phyloP scores from a whole-genome alignment of 768 basidiomycete genomes.

The Filobasidium wieringae region DNA sequence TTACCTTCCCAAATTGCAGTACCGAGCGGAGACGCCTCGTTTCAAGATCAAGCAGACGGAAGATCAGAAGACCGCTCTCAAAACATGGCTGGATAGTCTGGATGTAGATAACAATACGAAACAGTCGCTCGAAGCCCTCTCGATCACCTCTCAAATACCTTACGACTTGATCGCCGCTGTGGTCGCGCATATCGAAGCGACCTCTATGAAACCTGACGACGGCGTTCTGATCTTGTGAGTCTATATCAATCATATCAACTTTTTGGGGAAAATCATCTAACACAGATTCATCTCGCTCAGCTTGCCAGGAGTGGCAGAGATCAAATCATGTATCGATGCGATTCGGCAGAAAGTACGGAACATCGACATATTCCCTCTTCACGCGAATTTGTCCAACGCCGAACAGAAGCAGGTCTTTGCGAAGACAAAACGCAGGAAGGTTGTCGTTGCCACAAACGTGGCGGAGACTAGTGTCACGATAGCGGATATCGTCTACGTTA shows the following conservation, averaged over 20 bases:
- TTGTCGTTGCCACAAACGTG: constrained; percentile 82
- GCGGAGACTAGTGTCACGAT: constrained; percentile 76
- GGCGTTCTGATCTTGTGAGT: constrained; percentile 64
- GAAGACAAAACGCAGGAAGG: constrained; percentile 56
- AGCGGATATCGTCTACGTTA: constrained; percentile 72
- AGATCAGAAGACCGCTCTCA: constrained; percentile 45
- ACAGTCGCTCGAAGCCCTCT: constrained; percentile 52
- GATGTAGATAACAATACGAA: constrained; percentile 50
- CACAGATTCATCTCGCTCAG: background rate
- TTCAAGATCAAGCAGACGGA: constrained; percentile 43
- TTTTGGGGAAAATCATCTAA: background rate
- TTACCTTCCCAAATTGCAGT: constrained; percentile 49
- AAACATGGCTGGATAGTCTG: constrained; percentile 45
- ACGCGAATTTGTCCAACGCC: constrained; percentile 73
- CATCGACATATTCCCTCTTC: constrained; percentile 54
- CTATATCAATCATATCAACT: background rate
- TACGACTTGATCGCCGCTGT: constrained; percentile 60
- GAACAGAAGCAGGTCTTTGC: constrained; percentile 73
- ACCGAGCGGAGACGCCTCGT: constrained; percentile 44
- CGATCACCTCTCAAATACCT: constrained; percentile 56
- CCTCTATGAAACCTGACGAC: constrained; percentile 41
- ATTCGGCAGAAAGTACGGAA: constrained; percentile 38
- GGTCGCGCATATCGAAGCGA: constrained; percentile 51
- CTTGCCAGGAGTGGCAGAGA: constrained; percentile 80
- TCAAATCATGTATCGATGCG: constrained; percentile 60